Evolutionary conservation across 768 basidiomycete genomes (phyloP), one percentile per base, ranked within the genome.

Genomic region (Clitopilus passeckerianus): DNA sequence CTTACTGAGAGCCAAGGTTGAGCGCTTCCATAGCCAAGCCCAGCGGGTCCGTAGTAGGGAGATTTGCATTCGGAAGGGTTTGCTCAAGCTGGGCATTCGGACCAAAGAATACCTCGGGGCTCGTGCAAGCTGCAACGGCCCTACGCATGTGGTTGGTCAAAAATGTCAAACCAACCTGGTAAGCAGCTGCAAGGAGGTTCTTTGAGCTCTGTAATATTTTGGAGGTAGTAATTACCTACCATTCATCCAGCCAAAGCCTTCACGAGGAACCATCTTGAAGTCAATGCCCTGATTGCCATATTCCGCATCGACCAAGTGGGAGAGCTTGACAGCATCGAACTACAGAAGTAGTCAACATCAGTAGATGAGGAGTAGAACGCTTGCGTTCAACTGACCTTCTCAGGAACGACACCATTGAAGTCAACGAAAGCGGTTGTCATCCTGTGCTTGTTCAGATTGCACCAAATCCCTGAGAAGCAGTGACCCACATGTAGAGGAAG

Each of bases 171-270:
- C 96, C 96, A 57, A 98, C 91, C 77, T 98, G 96, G 72, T 94
- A 98, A 30, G 95, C 92, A 64, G 95, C 92, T 94, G 66, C 43
- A 60, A 6, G 37, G 58, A 60, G 35, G 23, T 53, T 57, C 35
- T n/a, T 14, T 33, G 20, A 24, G 22, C 5, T 24, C n/a, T 22
- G 37, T 27, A 15, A 53, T 34, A 30, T 10, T 27, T n/a, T 53
- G n/a, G 43, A 22, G 57, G 46, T 15, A 52, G 34, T 27, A 27
- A 1, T 30, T 10, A 76, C 87, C 61, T 66, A 93, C 93, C 81
- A 62, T 96, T 96, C 91, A 95, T 97, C 96, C 95, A 98, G 8
- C 96, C 96, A 69, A 98, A 99, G 57, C 96, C 96, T 74, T 98
- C 96, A 14, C 95, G 84, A 54, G 95, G 95, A 46, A 98, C 91